phyloP scores from a whole-genome alignment of 2,329 filamentous ascomycete species.

The Pyrenophora seminiperda region DNA sequence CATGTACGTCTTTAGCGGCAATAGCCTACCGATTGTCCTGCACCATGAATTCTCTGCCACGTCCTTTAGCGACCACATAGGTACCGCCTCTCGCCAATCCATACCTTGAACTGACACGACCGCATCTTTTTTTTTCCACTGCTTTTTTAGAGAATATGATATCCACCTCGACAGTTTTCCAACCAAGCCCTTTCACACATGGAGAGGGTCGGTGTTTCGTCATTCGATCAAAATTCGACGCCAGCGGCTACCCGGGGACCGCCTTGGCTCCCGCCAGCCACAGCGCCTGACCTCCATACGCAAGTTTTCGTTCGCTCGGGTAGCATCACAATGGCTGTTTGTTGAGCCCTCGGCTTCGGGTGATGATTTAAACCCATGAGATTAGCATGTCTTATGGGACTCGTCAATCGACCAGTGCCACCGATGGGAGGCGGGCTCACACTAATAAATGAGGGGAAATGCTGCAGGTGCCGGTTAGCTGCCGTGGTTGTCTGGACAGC shows the following conservation, averaged over 20 bases:
- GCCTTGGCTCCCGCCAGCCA: conserved; percentile 6
- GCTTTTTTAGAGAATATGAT: not conserved
- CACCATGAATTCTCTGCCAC: not conserved
- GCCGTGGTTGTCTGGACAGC: not conserved
- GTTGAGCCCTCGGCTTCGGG: conserved; percentile 12
- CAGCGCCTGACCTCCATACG: conserved; percentile 4
- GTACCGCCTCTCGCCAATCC: not conserved
- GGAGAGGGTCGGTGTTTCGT: not conserved
- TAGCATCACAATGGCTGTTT: conserved; percentile 4
- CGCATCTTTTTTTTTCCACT: not conserved
- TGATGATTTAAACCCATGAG: not conserved
- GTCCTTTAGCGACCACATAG: not conserved
- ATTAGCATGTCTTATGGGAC: not conserved
- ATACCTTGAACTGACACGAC: not conserved
- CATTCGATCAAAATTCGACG: not conserved
- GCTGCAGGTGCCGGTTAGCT: not conserved
- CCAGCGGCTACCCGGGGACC: not conserved
- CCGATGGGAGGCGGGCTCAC: not conserved
- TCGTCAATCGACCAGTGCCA: not conserved
- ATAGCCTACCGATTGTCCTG: conserved; percentile 28
- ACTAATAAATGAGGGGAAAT: not conserved
- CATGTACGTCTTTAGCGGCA: conserved; percentile 27
- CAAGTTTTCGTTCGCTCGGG: conserved; percentile 7
- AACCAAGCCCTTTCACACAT: conserved; percentile 1
- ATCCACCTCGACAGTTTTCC: not conserved